phyloP scores from a whole-genome alignment of 2,329 filamentous ascomycete species.

The Periconia sp. region DNA sequence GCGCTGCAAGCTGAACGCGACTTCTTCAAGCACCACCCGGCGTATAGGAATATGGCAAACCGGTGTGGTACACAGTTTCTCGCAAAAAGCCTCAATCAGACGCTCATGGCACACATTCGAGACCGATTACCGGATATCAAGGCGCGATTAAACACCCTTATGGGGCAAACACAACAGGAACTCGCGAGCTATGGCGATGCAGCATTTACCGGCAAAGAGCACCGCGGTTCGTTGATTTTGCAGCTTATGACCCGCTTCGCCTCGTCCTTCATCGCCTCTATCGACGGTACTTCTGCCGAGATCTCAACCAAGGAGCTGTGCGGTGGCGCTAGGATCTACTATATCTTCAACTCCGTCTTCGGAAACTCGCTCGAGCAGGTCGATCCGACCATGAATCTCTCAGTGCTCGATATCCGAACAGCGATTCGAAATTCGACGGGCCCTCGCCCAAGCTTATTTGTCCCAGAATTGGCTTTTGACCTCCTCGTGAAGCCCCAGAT shows the following conservation, averaged over 20 bases:
- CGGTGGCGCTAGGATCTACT: slow-evolving; percentile 93
- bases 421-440: slow-evolving; percentile 98
- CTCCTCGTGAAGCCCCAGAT: slow-evolving; percentile 98
- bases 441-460: slow-evolving; percentile 92
- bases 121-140: slow-evolving; percentile 98
- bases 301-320: slow-evolving; percentile 98
- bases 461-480: slow-evolving; percentile 97
- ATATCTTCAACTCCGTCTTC: slow-evolving; percentile 99
- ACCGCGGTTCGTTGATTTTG: slow-evolving; percentile 90
- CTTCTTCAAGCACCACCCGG: slow-evolving; percentile 96
- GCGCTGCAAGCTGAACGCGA: slow-evolving; percentile 88
- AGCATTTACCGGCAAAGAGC: slow-evolving; percentile 96
- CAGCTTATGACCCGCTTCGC: slow-evolving; percentile 99
- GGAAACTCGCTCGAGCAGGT: slow-evolving; percentile 95
- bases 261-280: slow-evolving; percentile 96
- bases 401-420: slow-evolving; percentile 91
- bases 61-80: slow-evolving; percentile 93
- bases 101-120: slow-evolving; percentile 94
- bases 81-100: slow-evolving; percentile 92
- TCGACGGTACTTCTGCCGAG: slow-evolving; percentile 97
- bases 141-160: slow-evolving; percentile 93
- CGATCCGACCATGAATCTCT: slow-evolving; percentile 93
- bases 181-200: slow-evolving; percentile 97
- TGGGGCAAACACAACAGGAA: slow-evolving; percentile 99
- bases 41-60: slow-evolving; percentile 93